Evolutionary conservation across 371 early-diverging fungal genomes (phyloP), one percentile per base, ranked within the genome.

Genomic region (Entomophthora muscae): DNA sequence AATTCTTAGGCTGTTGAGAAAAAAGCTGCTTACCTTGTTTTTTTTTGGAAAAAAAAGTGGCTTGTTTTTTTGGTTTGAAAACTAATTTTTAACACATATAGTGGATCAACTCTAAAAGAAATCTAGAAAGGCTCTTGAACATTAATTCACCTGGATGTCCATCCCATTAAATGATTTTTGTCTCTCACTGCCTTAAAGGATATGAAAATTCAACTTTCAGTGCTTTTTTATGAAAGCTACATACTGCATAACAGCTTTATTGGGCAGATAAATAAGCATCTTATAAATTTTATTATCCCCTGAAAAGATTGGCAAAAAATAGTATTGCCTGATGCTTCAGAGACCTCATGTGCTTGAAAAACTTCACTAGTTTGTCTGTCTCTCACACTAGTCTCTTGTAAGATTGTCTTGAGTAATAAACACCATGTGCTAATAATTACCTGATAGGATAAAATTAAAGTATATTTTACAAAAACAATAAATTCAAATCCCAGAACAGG

Each of bases 131-230:
- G 61, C 54, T 42, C 58, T 27, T 27, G 59, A 63, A 30, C 53
- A 52, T 51, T 1, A 21, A 42, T 65, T 64, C 75, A 89, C 88
- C 89, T 90, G 66, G 85, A 84, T 57, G 89, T 80, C 97, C 95
- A 96, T 32, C 94, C 95, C 79, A 95, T 94, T 62, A 94, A 69
- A 61, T 84, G 88, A 73, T 97, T 97, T 67, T 88, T 87, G 94
- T 57, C 89, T 83, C 68, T 83, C 85, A 54, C 82, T 82, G 33
- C 78, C 75, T 57, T 80, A 79, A 67, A 89, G 70, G 58, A 80
- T 81, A 70, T 93, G 91, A 71, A 93, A 91, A 68, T 93, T 90
- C 57, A 97, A 74, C 57, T 80, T 80, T 95, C 95, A 97, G 68
- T 80, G 71, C 65, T 83, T 77, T 28, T 87, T 83, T 66, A 84